These are phyloP conservation scores for Solidago caesia DNA, from an alignment of 129 eudicot genomes.

Conservation along the genomic window DNA sequence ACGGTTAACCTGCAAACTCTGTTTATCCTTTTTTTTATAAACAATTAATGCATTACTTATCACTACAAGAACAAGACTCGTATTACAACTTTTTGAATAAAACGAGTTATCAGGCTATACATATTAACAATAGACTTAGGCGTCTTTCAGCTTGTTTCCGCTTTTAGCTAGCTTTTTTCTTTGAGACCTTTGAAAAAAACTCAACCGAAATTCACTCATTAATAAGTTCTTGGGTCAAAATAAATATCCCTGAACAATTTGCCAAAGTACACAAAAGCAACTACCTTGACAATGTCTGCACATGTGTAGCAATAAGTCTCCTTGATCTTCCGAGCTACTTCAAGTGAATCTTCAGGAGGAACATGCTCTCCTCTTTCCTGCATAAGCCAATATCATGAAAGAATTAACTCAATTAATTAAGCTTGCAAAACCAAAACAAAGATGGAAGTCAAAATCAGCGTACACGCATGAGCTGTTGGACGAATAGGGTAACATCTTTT, in stretches of 20 bases:
- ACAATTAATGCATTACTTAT: neutral
- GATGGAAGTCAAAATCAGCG: constrained; percentile 22
- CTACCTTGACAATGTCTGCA: constrained; percentile 96
- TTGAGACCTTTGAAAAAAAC: neutral
- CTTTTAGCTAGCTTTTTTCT: neutral
- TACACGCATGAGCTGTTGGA: constrained; percentile 95
- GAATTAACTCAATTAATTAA: neutral
- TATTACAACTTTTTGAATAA: no score
- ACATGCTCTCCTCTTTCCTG: constrained; percentile 98
- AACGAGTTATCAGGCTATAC: no score
- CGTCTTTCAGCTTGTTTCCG: no score
- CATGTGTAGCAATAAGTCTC: constrained; percentile 96
- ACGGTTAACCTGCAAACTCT: neutral
- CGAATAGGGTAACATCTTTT: constrained; percentile 75
- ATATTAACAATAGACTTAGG: no score
- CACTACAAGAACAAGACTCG: no score
- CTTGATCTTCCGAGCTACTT: constrained; percentile 91
- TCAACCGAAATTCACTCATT: neutral
- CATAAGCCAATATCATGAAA: constrained; percentile 28
- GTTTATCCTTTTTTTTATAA: neutral
- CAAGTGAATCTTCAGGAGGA: constrained; percentile 96
- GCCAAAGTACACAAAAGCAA: constrained; percentile 11
- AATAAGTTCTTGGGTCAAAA: neutral
- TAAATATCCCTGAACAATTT: neutral
- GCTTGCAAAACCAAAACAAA: neutral